Percentiles rank a stretch among this genome's conserved stretches.
Evolutionary conservation across 148 eudicot genomes (phyloP).

Genomic region (Vaccinium myrtillus): DNA sequence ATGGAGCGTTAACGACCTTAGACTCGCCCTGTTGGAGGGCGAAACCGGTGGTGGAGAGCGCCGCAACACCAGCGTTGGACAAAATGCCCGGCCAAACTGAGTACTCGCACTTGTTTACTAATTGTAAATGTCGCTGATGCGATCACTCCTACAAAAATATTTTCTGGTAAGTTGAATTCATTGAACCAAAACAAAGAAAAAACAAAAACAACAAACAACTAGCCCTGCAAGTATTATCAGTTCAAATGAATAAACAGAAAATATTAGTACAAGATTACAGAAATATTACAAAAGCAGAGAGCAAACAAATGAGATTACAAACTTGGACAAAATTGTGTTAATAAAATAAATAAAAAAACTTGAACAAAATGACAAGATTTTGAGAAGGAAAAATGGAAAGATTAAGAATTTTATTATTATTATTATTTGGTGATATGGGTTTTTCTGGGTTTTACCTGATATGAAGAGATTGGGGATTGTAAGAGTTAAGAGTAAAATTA

Average conservation of each 20-base stretch:
- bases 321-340: no score
- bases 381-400: not conserved
- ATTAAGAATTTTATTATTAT: no score
- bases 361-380: not conserved
- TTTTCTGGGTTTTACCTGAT: slow-evolving; percentile 17
- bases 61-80: slow-evolving; percentile 66
- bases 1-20: slow-evolving; percentile 31
- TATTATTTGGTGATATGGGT: no score
- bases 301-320: no score
- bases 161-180: no score
- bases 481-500: not conserved
- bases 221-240: no score
- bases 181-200: no score
- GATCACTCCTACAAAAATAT: slow-evolving; percentile 23
- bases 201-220: no score
- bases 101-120: slow-evolving; percentile 57
- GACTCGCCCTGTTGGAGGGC: slow-evolving; percentile 53
- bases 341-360: no score
- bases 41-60: slow-evolving; percentile 66
- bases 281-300: no score
- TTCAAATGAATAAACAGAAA: no score
- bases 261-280: no score
- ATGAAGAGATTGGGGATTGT: slow-evolving; percentile 17
- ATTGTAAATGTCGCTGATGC: slow-evolving; percentile 46
- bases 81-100: slow-evolving; percentile 82